Conservation (phyloP, 495 filamentous ascomycete species). For the Pyrenula aspistea region DNA sequence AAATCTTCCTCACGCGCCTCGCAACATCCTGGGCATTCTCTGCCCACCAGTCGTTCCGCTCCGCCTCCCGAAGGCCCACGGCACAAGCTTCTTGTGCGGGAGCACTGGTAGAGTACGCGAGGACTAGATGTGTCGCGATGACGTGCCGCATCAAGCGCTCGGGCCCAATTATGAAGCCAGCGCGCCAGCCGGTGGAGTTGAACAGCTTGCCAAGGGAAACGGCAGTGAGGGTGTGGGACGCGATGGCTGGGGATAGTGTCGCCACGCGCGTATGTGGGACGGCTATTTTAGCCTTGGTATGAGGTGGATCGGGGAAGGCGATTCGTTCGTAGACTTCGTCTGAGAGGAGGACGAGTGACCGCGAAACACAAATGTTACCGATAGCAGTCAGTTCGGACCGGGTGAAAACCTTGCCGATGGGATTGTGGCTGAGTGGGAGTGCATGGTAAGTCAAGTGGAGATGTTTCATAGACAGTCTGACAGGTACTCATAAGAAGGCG, state of each 20-base stretch:
- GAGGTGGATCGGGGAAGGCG: too few species aligned
- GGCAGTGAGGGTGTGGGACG: conserved; percentile 3
- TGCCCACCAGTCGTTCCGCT: conserved; percentile 9
- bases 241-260: conserved; percentile 2
- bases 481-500: background rate
- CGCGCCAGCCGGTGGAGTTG: conserved; percentile 7
- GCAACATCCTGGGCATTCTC: conserved; percentile 1
- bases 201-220: conserved; percentile 8
- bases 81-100: conserved; percentile 8
- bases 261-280: conserved; percentile 2
- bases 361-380: conserved; percentile 5
- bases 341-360: conserved; percentile 4
- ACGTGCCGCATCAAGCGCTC: conserved; percentile 6
- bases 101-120: conserved; percentile 4
- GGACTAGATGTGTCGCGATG: conserved; percentile 2
- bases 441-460: background rate
- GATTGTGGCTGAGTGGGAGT: conserved; percentile 2
- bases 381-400: conserved; percentile 6
- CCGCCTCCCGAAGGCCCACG: conserved; percentile 4
- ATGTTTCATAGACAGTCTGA: background rate
- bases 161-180: conserved; percentile 8
- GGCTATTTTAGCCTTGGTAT: too few species aligned
- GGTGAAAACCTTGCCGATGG: conserved; percentile 9
- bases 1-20: conserved; percentile 4
- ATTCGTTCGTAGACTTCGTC: conserved; percentile 12